Percentiles rank a stretch among this genome's conserved stretches.
phyloP scores from a whole-genome alignment of 805 yeast genomes.

The Starmerella etchellsii region DNA sequence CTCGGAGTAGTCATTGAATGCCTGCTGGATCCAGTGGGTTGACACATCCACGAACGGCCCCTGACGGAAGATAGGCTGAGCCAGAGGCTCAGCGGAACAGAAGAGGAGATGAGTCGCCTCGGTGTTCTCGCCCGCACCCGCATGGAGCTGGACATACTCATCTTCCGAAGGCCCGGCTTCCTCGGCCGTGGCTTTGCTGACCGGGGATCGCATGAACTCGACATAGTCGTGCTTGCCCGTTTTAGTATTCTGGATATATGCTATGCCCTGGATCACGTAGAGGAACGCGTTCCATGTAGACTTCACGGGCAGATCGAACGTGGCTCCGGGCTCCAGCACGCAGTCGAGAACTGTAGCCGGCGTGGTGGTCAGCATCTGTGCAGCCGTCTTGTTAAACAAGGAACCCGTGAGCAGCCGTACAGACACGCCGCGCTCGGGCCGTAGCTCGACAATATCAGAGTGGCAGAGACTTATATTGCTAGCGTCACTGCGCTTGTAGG shows the following conservation, averaged over 20 bases:
- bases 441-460: constrained; percentile 4
- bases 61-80: constrained; percentile 22
- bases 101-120: constrained; percentile 9
- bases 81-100: constrained; percentile 19
- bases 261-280: constrained; percentile 22
- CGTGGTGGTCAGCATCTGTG: constrained; percentile 16
- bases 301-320: constrained; percentile 16
- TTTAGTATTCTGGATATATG: constrained; percentile 11
- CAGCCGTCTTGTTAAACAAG: constrained; percentile 14
- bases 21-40: constrained; percentile 20
- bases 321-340: constrained; percentile 11
- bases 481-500: constrained; percentile 17
- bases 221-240: constrained; percentile 11
- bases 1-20: constrained; percentile 19
- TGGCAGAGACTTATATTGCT: constrained; percentile 14
- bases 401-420: constrained; percentile 16
- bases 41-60: constrained; percentile 22
- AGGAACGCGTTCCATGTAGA: constrained; percentile 25
- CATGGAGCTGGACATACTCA: constrained; percentile 2
- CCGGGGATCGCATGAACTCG: constrained; percentile 15
- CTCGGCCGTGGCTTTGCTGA: neutral
- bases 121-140: constrained; percentile 1
- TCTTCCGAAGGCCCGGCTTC: neutral
- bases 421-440: constrained; percentile 9
- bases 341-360: constrained; percentile 15